Base-by-base conservation (phyloP, 495 filamentous ascomycete species). In the Hypoxylon lenormandii region DNA sequence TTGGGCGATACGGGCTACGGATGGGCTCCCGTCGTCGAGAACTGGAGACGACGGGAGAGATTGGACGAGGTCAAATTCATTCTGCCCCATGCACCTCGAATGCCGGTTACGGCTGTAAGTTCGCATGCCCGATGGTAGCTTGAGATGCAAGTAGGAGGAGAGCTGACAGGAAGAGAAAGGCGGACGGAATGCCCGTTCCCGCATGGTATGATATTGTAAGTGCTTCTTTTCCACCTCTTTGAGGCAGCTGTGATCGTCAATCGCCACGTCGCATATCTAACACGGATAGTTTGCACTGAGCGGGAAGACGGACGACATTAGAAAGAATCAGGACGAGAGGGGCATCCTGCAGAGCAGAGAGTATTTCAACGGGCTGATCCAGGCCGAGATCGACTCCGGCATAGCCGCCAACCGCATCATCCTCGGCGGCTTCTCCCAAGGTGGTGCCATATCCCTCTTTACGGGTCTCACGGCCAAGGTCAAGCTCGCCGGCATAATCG, bases 1-100 rank as follows among this genome's bases (percentile, higher is more conserved):
- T 83, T 97, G 22, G 95, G 95, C 26, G 93, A 97, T 74, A 90
- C 84, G 43, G 91, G 91, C 28, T 79, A 85, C 66, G 91, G 91
- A 74, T 94, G 91, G 91, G 83, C 90, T 47, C 84, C 80, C 8
- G 84, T 96, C 10, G 92, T 94, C 30, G 91, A 97, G 81, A 94
- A 95, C 81, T 98, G 90, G 88, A 90, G 94, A 53, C 86, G 90
- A 7, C 86, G 92, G 16, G 84, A 87, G 70, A 91, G 90, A 69
- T 95, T 97, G 74, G 87, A 93, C 48, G 91, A 97, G 80, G 91
- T 95, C 72, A 85, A 91, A 64, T 98, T 97, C 79, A 86, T 98
- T 69, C 90, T 98, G 77, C 95, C 95, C 5, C 92, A 96, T 81
- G 95, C 95, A n/a, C 93, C 94, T 4, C 78, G 72, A 15, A 96